A percentile compares a stretch with the other conserved stretches of the same genome.
phyloP scores from a whole-genome alignment of 164 flowering plant species.

The Annona cherimola region DNA sequence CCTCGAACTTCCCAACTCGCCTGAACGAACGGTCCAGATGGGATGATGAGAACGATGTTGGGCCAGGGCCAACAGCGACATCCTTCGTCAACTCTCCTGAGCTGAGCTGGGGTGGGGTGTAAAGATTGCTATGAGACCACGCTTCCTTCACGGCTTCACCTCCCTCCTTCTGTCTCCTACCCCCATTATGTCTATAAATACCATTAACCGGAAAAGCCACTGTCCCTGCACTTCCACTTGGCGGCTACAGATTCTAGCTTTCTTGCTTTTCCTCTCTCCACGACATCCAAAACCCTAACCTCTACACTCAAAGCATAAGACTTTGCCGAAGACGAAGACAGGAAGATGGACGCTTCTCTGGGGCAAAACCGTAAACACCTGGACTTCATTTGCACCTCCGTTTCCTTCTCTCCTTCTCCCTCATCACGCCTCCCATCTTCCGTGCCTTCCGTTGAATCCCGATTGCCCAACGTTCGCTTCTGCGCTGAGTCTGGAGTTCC shows the following conservation, averaged over 20 bases:
- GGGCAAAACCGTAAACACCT: slow-evolving; percentile 28
- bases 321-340: not conserved
- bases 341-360: slow-evolving; percentile 36
- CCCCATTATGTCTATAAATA: not conserved
- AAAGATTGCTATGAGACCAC: not conserved
- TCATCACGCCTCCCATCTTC: slow-evolving; percentile 24
- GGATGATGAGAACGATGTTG: not conserved
- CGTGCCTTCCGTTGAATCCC: slow-evolving; percentile 3
- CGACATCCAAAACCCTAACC: slow-evolving; percentile 7
- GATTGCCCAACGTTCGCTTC: slow-evolving; percentile 47
- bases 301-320: not conserved
- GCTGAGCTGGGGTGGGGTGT: not conserved
- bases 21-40: not conserved
- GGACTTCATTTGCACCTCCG: slow-evolving; percentile 36
- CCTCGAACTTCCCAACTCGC: too few relatives aligned
- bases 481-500: slow-evolving; percentile 27
- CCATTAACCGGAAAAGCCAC: not conserved
- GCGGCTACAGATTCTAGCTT: slow-evolving; percentile 3
- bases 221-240: not conserved
- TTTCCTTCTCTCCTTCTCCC: slow-evolving; percentile 42
- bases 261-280: slow-evolving; percentile 2
- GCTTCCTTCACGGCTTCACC: not conserved
- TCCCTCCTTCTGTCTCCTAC: not conserved
- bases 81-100: not conserved
- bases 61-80: not conserved